phyloP scores from a whole-genome alignment of 495 filamentous ascomycete species.

The Bacidia rubella region DNA sequence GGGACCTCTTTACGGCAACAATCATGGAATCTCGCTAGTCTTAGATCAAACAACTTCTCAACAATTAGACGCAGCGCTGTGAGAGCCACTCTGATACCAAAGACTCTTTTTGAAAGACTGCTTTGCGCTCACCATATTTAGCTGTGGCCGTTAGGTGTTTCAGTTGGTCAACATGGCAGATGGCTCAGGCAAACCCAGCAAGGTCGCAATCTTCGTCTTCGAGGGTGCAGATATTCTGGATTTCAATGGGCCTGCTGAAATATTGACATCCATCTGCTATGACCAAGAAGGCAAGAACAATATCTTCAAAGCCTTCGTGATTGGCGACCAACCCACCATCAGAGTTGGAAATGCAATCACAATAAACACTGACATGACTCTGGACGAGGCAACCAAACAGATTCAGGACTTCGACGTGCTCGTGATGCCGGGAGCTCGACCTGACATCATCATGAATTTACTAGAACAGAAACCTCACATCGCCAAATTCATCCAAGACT shows the following conservation, averaged over 20 bases:
- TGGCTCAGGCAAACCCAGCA: no score
- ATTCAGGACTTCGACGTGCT: conserved; percentile 60
- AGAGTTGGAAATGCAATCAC: conserved; percentile 16
- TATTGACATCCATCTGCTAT: conserved; percentile 26
- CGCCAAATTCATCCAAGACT: conserved; percentile 45
- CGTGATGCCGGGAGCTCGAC: conserved; percentile 46
- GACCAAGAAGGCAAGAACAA: conserved; percentile 21
- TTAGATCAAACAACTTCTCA: no score
- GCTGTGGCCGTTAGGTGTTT: no score
- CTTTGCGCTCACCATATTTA: no score
- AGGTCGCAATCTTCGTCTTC: conserved; percentile 20
- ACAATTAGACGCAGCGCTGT: no score
- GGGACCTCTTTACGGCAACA: no score
- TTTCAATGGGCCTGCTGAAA: conserved; percentile 54
- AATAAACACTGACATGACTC: conserved; percentile 16
- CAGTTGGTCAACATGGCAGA: no score
- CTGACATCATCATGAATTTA: neutral
- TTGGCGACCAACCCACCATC: conserved; percentile 27
- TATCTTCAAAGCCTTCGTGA: conserved; percentile 23
- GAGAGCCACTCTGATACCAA: no score
- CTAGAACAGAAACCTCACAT: neutral
- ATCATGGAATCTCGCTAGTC: no score
- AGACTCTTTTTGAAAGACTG: no score
- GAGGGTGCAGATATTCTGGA: conserved; percentile 43
- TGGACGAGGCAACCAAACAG: conserved; percentile 48